Evolutionary conservation across 1,284 basidiomycete genomes (phyloP), one percentile per base, ranked within the genome.

Genomic region (Sporisorium scitamineum): DNA sequence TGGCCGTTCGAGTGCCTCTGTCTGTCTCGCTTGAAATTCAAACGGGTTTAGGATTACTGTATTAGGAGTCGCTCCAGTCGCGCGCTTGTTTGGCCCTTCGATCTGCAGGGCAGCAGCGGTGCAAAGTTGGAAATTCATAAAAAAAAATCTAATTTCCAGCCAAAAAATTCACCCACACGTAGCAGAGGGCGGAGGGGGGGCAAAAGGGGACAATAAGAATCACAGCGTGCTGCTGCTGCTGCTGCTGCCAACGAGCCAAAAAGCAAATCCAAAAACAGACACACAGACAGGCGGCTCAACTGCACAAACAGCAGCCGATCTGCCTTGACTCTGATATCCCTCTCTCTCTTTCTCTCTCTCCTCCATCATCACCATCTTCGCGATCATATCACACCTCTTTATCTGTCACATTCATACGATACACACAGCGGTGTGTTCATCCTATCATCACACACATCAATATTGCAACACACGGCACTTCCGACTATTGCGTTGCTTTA

Each of bases 1-100:
- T 13, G 18, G 27, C 26, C 22, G 48, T 50, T 29, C 48, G 26
- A 50, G 29, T 50, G 48, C 48, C 48, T 18, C 27, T 50, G 18
- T 31, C 48, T 50, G 48, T 50, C 48, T 50, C 48, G 48, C 48
- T 50, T 50, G 27, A 50, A 22, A 27, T 13, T 5, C 24, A 22
- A 41, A n/a, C n/a, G n/a, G n/a, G n/a, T n/a, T n/a, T n/a, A n/a
- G n/a, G n/a, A n/a, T n/a, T n/a, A n/a, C n/a, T n/a, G n/a, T n/a
- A 4, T 41, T 41, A 41, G 37, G 37, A 41, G 37, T 41, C 16
- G 37, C 8, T 41, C 11, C 3, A 37, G n/a, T n/a, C 37, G 18
- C 37, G 39, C 39, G 39, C 6, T 20, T 42, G 37, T 39, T 39
- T 39, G 8, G 3, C 32, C n/a, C 6, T 42, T n/a, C 39, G n/a